Base-by-base conservation (phyloP, 192 early-diverging fungal species). In the Podochytrium sp. region DNA sequence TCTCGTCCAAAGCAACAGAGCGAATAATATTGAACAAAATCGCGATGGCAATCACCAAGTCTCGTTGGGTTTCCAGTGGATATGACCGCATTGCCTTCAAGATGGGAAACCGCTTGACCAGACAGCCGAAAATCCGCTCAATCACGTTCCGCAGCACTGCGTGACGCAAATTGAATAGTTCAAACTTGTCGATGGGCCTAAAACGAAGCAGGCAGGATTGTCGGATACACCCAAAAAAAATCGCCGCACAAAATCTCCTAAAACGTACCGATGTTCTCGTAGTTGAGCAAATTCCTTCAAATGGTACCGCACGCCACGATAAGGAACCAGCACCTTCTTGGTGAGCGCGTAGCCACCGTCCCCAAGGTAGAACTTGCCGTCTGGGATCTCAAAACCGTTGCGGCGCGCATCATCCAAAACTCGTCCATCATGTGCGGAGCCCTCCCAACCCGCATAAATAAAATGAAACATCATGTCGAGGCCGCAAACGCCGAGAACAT, bases 251-350 rank as follows among this genome's bases (percentile, higher is more conserved):
- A 63, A 39, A 12, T 38, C 0, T 7, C 30, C 18, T 10, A 39
- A 38, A n/a, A 63, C 20, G 12, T 14, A 63, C 29, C 1, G 39
- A 1, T 16, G 18, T 12, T 63, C 37, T 38, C 39, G 1, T 63
- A 7, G 32, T 40, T 63, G 33, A 1, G 33, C 60, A 20, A 62
- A 73, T 47, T 73, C 71, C 5, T 66, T 73, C 1, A 73, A 42
- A 53, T 73, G 71, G 6, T 73, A 73, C 10, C 62, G 71, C 7
- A 71, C 43, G 18, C 71, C 71, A 7, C 61, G 62, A 51, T 73
- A 73, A 32, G 59, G 71, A 0, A 52, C 61, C 0, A 73, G 5
- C 0, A 73, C 39, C 18, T 20, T n/a, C 7, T 73, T 66, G 38
- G 42, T 51, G 43, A 40, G 50, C 5, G 42, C 10, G 33, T 65